phyloP scores from a whole-genome alignment of 345 rosid genomes.

The Geranium brycei region DNA sequence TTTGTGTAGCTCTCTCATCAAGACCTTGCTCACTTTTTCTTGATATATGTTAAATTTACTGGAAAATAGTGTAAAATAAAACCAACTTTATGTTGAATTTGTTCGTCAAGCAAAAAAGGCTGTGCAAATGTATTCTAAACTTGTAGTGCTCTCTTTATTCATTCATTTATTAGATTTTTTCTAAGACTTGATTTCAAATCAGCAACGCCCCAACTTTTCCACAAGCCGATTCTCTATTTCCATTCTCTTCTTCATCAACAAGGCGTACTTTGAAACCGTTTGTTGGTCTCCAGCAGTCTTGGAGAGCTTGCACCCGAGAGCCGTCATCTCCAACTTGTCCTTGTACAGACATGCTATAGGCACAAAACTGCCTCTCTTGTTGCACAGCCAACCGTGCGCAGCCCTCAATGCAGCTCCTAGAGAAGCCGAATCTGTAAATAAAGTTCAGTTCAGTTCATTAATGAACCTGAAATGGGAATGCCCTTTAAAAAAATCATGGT shows the following conservation, averaged over 20 bases:
- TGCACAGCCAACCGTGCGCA: slow-evolving; percentile 85
- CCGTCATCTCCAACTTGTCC: slow-evolving; percentile 50
- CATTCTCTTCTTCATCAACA: slow-evolving; percentile 60
- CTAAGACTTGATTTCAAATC: neutral
- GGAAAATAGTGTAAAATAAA: no score
- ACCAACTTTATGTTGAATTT: no score
- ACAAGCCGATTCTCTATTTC: slow-evolving; percentile 63
- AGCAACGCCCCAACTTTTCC: slow-evolving; percentile 50
- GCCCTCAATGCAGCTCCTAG: slow-evolving; percentile 91
- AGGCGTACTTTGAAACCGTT: slow-evolving; percentile 35
- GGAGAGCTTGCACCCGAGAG: slow-evolving; percentile 56
- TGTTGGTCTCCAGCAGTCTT: slow-evolving; percentile 37
- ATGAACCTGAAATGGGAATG: neutral
- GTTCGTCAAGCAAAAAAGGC: no score
- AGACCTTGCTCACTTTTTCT: no score
- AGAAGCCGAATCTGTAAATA: slow-evolving; percentile 66
- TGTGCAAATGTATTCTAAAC: no score
- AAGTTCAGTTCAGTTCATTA: no score
- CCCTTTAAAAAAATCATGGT: neutral
- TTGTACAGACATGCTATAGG: slow-evolving; percentile 50
- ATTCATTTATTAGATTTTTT: no score
- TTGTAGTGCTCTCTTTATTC: no score
- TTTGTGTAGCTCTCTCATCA: no score
- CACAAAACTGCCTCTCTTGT: slow-evolving; percentile 47
- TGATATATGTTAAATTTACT: no score